Base-by-base conservation (phyloP, 73 alveolate species). In the Paramecium sonneborni region DNA sequence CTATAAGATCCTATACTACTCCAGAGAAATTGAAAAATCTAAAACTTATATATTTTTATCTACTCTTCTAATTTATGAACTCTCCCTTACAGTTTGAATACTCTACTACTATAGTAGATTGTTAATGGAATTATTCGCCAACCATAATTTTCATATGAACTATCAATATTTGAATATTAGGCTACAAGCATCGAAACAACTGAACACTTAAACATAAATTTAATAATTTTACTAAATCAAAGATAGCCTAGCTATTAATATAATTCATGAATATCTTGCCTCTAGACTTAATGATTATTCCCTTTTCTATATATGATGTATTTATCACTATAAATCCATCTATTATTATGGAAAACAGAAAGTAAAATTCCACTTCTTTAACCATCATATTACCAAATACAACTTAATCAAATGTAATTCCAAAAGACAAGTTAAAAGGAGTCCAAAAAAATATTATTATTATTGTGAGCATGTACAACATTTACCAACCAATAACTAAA, bases 271-370 rank as follows among this genome's bases (percentile, higher is more conserved):
- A 55, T 30, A 96, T 95, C 35, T 85, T 88, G 14, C 95, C 74
- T n/a, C 98, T 76, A 21, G 92, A 57, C 91, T 74, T 93, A 0
- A 95, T 92, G 3, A 93, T 43, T 2, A 85, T 46, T 41, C 98
- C 98, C 14, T 95, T 95, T 38, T 92, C 85, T 32, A 95, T 95
- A 46, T 94, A 96, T n/a, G 97, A 96, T 21, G 97, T 95, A 85
- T 93, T 93, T 70, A 93, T 88, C 23, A 94, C 57, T 8, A 96
- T 38, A 14, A 82, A 86, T 20, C 89, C 72, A 72, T 96, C 98
- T n/a, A 93, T 11, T n/a, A 95, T 39, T 23, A 79, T 79, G 15
- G 90, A 79, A 9, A 79, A 43, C 41, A 79, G 69, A 14, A 79
- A 79, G 55, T 79, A 79, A 24, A 30, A 44, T 43, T 79, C 90